phyloP scores from a whole-genome alignment of 805 yeast species.

The Ogataea nonfermentans region DNA sequence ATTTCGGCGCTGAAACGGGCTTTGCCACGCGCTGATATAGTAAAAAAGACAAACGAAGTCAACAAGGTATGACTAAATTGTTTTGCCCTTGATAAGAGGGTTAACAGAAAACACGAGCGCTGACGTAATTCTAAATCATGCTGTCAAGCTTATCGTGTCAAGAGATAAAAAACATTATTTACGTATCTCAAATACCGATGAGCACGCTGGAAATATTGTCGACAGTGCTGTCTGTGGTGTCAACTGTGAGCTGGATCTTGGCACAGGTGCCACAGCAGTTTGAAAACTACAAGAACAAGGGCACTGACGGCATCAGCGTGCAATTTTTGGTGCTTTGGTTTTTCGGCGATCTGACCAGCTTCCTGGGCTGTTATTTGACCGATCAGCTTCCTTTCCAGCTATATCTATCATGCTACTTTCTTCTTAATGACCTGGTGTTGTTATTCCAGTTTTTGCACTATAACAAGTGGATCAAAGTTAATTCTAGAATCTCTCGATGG shows the following conservation, averaged over 20 bases:
- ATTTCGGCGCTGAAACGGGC: too few relatives aligned
- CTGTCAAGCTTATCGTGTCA: conserved; percentile 6
- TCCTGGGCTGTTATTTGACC: conserved; percentile 73
- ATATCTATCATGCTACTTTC: conserved; percentile 67
- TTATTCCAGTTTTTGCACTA: conserved; percentile 74
- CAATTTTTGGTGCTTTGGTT: conserved; percentile 34
- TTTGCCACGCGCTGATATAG: too few relatives aligned
- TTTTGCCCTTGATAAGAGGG: conserved; percentile 15
- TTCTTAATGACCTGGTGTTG: conserved; percentile 66
- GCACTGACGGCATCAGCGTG: conserved; percentile 33
- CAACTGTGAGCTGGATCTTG: conserved; percentile 36
- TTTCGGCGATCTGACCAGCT: conserved; percentile 34
- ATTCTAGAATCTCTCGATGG: conserved; percentile 5
- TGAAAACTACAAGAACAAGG: conserved; percentile 32
- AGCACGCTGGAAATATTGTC: conserved; percentile 15
- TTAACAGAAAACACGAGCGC: not conserved
- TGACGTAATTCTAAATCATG: conserved; percentile 1
- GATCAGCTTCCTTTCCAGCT: conserved; percentile 80
- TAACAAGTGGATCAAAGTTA: conserved; percentile 27
- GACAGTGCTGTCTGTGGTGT: conserved; percentile 25
- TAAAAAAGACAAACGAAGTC: not conserved
- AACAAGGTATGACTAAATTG: conserved; percentile 12
- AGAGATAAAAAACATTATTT: not conserved
- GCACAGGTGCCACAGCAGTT: conserved; percentile 38
- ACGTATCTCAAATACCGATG: not conserved